These are phyloP conservation scores for Zizania palustris DNA, from an alignment of 202 grass and related monocot species.

Conservation along the genomic window DNA sequence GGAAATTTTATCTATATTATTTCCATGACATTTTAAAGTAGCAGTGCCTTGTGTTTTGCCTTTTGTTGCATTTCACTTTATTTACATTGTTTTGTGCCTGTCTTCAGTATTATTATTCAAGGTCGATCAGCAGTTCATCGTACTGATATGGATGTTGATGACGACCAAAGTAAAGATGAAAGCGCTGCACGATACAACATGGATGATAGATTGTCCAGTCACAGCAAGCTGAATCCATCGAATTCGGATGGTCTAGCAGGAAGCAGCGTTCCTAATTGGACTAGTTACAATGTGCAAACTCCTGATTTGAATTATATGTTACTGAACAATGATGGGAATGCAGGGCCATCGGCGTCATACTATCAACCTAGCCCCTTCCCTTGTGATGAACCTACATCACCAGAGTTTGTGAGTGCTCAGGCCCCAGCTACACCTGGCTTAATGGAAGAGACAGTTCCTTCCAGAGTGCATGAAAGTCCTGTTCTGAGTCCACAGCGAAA, in stretches of 20 bases:
- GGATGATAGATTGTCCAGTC: conserved; percentile 46
- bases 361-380: conserved; percentile 61
- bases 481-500: conserved; percentile 67
- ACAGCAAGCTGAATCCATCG: conserved; percentile 32
- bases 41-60: conserved; percentile 1
- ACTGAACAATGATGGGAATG: conserved; percentile 61
- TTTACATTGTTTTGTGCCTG: conserved; percentile 24
- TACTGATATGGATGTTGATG: conserved; percentile 86
- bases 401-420: conserved; percentile 66
- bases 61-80: conserved; percentile 31
- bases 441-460: conserved; percentile 81
- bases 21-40: conserved; percentile 38
- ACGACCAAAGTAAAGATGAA: conserved; percentile 57
- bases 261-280: conserved; percentile 57
- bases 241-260: conserved; percentile 45
- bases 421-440: conserved; percentile 83
- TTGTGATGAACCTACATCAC: conserved; percentile 54
- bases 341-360: conserved; percentile 57
- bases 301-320: conserved; percentile 89
- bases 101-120: conserved; percentile 71
- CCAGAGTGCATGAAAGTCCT: conserved; percentile 73
- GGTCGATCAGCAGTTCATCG: conserved; percentile 52
- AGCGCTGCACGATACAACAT: conserved; percentile 47
- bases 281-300: conserved; percentile 84
- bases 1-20: conserved; percentile 21